phyloP scores from a whole-genome alignment of 2,329 filamentous ascomycete genomes.

The Talaromyces sp. region DNA sequence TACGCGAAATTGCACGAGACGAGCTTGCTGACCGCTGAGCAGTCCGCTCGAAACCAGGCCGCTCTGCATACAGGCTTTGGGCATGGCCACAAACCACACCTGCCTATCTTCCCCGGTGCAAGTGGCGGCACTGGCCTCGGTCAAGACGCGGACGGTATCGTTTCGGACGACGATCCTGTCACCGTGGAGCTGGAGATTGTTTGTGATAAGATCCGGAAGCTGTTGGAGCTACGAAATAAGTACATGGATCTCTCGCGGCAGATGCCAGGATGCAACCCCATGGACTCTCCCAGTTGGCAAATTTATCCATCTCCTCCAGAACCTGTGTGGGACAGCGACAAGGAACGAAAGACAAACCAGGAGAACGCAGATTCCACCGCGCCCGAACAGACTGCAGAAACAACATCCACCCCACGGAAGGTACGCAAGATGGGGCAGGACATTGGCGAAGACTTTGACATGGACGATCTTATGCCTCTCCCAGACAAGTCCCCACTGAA shows the following conservation, averaged over 20 bases:
- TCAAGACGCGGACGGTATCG: constrained; percentile 57
- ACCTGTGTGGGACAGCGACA: constrained; percentile 70
- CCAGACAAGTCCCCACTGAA: constrained; percentile 65
- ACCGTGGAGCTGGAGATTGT: constrained; percentile 79
- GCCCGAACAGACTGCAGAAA: constrained; percentile 18
- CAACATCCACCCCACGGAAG: constrained; percentile 47
- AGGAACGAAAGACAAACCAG: constrained; percentile 1
- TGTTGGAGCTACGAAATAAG: constrained; percentile 81
- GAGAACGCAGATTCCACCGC: neutral
- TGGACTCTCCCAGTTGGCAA: constrained; percentile 73
- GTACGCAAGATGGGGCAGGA: constrained; percentile 80
- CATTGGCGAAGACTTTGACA: constrained; percentile 86
- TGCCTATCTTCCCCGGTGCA: constrained; percentile 50
- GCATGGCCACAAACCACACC: constrained; percentile 50
- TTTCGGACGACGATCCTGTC: constrained; percentile 69
- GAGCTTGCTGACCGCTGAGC: constrained; percentile 6
- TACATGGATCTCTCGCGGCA: constrained; percentile 85
- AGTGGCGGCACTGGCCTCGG: constrained; percentile 57
- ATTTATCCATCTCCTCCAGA: constrained; percentile 91
- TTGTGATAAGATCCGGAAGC: constrained; percentile 81
- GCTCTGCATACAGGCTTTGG: constrained; percentile 42
- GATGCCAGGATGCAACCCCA: constrained; percentile 75
- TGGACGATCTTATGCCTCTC: constrained; percentile 70
- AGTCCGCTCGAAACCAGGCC: constrained; percentile 35
- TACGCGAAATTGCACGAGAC: constrained; percentile 4